Base-by-base conservation (phyloP, 148 eudicot genomes). In the Dianthus caryophyllus region DNA sequence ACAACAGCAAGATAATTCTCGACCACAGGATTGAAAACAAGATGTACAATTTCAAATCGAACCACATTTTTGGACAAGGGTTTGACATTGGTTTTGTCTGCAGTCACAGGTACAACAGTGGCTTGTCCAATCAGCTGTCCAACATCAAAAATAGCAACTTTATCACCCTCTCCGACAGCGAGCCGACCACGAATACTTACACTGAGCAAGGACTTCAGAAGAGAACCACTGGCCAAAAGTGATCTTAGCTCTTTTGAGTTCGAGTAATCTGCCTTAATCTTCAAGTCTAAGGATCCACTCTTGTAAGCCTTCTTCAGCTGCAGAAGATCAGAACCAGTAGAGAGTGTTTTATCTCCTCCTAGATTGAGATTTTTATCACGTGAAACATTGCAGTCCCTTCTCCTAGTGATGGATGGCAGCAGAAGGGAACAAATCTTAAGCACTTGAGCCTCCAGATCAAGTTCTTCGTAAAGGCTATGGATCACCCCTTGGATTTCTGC, bases 101-200 rank as follows among this genome's bases (percentile, higher is more conserved):
- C 97, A 21, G 99, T 90, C 69, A 95, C 89, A 66, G 99, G 97
- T 36, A 90, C 90, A 79, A 84, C 78, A 41, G 96, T 90, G 63
- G 99, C 97, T 71, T 95, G 99, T 69, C 97, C 97, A 85, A 95
- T 95, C 74, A 90, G 81, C 79, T 95, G 99, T 29, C 97, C 97
- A 74, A 95, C 96, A 79, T 95, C 99, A 80, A 95, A 91, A 75
- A 95, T 85, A 71, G 99, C 91, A 71, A 95, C 99, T 76, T 85
- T 95, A 71, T 95, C 99, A 71, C 99, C 99, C 75, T 95, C 99
- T 31, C 99, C 99, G 70, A 88, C 99, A 78, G 99, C 99, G 69
- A 95, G 91, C 61, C 97, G 87, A 50, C 99, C 99, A 67, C 96
- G 89, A 73, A 73, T 79, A 76, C 91, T 90, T 66, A 88, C 94